Evolutionary conservation across 495 filamentous ascomycete genomes (phyloP), one percentile per base, ranked within the genome.

Genomic region (Bathelium albidoporum): DNA sequence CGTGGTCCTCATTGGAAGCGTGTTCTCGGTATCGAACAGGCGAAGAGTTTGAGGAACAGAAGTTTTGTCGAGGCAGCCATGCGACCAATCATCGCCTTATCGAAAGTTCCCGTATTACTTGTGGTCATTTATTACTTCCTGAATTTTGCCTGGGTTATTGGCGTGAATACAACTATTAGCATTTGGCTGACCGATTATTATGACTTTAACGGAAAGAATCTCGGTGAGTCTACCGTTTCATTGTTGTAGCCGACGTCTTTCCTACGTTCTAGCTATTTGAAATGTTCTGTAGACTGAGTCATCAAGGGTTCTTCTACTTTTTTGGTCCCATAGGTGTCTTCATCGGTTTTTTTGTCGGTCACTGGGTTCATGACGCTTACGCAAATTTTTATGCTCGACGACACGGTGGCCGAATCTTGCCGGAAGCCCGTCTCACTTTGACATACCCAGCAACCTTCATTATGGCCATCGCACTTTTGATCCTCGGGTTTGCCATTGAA

Each of bases 121-220:
- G 55, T 61, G 7, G 59, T 65, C 32, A 55, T 65, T 34, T 65
- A 65, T 53, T 65, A 65, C 28, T 61, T 62, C 45, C 18, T 65
- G 14, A 65, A 62, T 59, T 65, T 65, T 26, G 59, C 59, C 12
- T 65, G 63, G 63, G 39, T 62, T 34, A 62, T 65, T 44, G 63
- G 63, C 28, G 59, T 65, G n/a, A 65, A 65, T 39, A 59, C 59
- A 28, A 65, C 63, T n/a, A 52, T 39, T 26, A 41, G 60, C 28
- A 39, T 62, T 32, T 65, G 58, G 63, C 60, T 65, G 36, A 22
- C 32, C 26, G 62, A 28, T 16, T 52, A 61, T 26, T 65, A 65
- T 36, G 32, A 31, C 63, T 65, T 65, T 45, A 65, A 62, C 36
- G 28, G 28, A 16, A 62, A 62, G n/a, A 31, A 62, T 31, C 59